These are phyloP conservation scores for Cystobasidiaceae sp. DNA, from an alignment of 1,284 basidiomycete genomes.

Conservation along the genomic window DNA sequence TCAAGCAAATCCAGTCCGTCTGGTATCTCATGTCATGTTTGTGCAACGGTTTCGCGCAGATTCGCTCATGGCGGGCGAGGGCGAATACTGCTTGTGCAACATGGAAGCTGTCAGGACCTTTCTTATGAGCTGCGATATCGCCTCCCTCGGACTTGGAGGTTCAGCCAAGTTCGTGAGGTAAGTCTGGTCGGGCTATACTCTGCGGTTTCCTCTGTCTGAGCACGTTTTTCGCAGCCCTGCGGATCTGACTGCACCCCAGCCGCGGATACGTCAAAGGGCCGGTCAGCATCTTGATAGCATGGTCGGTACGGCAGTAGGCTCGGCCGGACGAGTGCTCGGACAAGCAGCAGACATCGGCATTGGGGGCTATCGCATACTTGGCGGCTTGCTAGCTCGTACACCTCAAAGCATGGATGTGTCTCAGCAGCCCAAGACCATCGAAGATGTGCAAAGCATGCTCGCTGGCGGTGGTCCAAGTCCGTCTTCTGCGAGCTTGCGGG, in stretches of 20 bases:
- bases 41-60: conserved; percentile 75
- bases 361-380: conserved; percentile 36
- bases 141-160: conserved; percentile 70
- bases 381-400: conserved; percentile 33
- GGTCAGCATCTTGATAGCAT: conserved; percentile 37
- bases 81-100: conserved; percentile 86
- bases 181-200: background rate
- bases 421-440: conserved; percentile 36
- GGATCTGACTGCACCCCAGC: conserved; percentile 4
- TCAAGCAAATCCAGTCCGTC: conserved; percentile 74
- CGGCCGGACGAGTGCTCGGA: conserved; percentile 34
- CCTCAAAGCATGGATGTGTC: conserved; percentile 7
- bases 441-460: conserved; percentile 41
- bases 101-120: conserved; percentile 90
- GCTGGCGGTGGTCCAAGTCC: conserved; percentile 31
- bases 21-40: conserved; percentile 79
- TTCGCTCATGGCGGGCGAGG: conserved; percentile 68
- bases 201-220: too few relatives aligned
- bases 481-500: background rate
- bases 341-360: conserved; percentile 35
- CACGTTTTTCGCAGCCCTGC: conserved; percentile 19
- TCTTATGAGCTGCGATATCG: conserved; percentile 81
- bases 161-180: conserved; percentile 58
- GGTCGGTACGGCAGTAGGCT: conserved; percentile 38
- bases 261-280: conserved; percentile 8